Conservation (phyloP, 2,329 filamentous ascomycete species). For the Waltergamsia citrina region DNA sequence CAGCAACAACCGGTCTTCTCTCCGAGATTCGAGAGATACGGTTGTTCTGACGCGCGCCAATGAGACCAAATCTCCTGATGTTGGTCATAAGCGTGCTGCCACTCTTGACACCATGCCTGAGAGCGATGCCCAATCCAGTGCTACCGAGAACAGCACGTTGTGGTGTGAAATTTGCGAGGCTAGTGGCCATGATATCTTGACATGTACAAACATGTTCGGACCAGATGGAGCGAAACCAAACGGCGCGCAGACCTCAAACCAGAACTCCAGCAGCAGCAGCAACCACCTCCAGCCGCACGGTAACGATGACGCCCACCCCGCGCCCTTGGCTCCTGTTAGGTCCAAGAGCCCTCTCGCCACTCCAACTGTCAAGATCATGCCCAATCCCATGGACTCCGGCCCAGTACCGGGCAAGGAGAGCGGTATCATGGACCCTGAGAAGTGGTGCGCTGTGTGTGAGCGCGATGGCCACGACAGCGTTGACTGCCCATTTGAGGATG, state of each 20-base stretch:
- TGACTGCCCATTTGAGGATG: constrained; percentile 86
- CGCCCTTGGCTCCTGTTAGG: constrained; percentile 44
- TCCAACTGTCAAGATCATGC: constrained; percentile 38
- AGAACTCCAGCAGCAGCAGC: neutral
- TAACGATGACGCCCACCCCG: constrained; percentile 36
- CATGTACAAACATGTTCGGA: constrained; percentile 84
- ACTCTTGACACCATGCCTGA: constrained; percentile 62
- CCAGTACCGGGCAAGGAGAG: constrained; percentile 72
- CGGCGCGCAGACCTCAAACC: constrained; percentile 4
- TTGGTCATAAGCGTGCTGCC: constrained; percentile 21
- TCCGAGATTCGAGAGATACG: constrained; percentile 58
- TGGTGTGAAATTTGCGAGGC: constrained; percentile 98
- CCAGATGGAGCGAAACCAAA: constrained; percentile 24
- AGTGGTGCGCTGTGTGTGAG: constrained; percentile 97
- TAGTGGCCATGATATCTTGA: constrained; percentile 84
- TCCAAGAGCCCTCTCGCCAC: constrained; percentile 29
- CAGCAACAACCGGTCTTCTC: constrained; percentile 38
- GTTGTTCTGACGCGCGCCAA: constrained; percentile 46
- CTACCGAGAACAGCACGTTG: constrained; percentile 62
- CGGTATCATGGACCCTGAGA: constrained; percentile 68
- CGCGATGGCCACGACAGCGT: constrained; percentile 94
- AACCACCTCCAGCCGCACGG: constrained; percentile 5
- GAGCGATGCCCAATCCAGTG: constrained; percentile 59
- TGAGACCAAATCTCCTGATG: constrained; percentile 36
- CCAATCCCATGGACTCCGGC: constrained; percentile 54